These are phyloP conservation scores for Thalassiosira livingstoniorum DNA, from an alignment of 352 stramenopile species.

Conservation along the genomic window DNA sequence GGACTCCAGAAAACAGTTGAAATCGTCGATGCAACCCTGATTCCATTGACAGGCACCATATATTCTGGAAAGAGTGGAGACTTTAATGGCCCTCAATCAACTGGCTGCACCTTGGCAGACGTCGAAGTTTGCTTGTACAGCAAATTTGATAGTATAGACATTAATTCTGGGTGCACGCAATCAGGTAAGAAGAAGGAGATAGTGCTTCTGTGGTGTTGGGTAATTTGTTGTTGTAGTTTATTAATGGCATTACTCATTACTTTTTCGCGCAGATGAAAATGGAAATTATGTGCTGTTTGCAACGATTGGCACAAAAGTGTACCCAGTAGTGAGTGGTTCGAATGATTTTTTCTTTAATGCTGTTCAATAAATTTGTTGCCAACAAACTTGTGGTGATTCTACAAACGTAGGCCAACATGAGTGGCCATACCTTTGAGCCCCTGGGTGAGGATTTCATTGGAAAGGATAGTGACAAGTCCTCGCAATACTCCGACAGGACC, in stretches of 20 bases:
- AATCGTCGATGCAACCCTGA: conserved; percentile 14
- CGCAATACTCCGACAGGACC: neutral
- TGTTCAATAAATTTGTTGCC: neutral
- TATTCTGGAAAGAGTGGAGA: neutral
- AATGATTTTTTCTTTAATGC: too few species aligned
- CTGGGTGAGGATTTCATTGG: neutral
- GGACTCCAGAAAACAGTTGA: conserved; percentile 12
- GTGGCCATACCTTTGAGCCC: conserved; percentile 21
- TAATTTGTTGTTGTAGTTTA: neutral
- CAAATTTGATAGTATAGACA: too few species aligned
- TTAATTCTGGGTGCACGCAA: neutral
- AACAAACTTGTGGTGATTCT: neutral
- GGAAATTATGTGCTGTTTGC: neutral
- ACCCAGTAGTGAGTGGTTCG: neutral
- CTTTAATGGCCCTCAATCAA: neutral
- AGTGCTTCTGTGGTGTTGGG: neutral
- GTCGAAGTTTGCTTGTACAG: conserved; percentile 27
- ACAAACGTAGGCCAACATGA: conserved; percentile 1
- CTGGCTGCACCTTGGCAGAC: conserved; percentile 15
- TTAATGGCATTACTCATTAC: neutral
- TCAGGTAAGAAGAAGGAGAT: conserved; percentile 5
- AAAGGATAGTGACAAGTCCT: neutral
- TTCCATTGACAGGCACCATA: conserved; percentile 16
- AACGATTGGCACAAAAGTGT: neutral
- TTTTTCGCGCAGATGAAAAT: neutral